phyloP scores from a whole-genome alignment of 805 yeast genomes.

The Schizosaccharomyces lindneri region DNA sequence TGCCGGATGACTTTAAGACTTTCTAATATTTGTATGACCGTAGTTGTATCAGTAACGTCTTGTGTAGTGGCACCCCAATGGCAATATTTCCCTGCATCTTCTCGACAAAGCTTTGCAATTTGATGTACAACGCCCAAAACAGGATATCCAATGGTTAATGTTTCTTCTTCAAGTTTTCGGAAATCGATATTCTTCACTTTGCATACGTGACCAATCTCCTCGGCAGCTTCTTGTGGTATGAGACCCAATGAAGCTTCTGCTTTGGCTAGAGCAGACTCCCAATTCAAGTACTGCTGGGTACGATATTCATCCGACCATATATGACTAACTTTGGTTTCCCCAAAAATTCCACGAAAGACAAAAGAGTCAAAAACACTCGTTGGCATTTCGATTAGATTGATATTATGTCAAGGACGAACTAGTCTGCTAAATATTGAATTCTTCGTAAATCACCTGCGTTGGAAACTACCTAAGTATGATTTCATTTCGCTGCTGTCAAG shows the following conservation, averaged over 20 bases:
- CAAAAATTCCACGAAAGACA: neutral
- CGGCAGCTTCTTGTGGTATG: neutral
- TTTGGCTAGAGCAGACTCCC: neutral
- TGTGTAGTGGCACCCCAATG: constrained; percentile 3
- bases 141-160: neutral
- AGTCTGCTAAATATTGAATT: too few relatives aligned
- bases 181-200: neutral
- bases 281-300: neutral
- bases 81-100: neutral
- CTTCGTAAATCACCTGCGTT: too few relatives aligned
- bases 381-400: neutral
- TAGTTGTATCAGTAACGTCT: neutral
- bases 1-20: neutral
- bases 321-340: neutral
- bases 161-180: neutral
- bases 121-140: neutral
- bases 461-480: too few relatives aligned
- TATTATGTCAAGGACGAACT: too few relatives aligned
- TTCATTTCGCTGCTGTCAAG: too few relatives aligned
- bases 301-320: neutral
- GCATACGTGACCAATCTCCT: neutral
- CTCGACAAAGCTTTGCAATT: neutral
- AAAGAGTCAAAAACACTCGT: neutral
- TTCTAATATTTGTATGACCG: neutral
- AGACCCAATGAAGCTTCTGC: neutral